These are phyloP conservation scores for Phytophthora palmivora DNA, from an alignment of 352 stramenopile genomes.

Conservation along the genomic window DNA sequence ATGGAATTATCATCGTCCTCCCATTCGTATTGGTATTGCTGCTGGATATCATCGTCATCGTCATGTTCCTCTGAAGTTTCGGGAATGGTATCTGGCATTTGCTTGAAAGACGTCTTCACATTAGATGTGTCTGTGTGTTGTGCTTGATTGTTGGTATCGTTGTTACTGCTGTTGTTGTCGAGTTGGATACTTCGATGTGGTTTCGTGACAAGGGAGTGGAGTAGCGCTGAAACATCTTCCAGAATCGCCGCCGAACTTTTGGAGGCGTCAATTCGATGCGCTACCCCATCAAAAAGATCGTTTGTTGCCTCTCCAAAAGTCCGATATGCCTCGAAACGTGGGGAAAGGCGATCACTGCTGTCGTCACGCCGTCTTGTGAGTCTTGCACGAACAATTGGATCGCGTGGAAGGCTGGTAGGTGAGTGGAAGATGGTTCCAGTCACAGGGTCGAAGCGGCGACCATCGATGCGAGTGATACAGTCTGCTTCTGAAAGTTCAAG, in stretches of 20 bases:
- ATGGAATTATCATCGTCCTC: slow-evolving; percentile 35
- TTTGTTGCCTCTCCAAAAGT: slow-evolving; percentile 68
- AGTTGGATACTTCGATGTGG: slow-evolving; percentile 1
- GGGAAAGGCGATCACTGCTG: slow-evolving; percentile 53
- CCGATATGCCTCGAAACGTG: slow-evolving; percentile 72
- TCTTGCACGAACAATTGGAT: slow-evolving; percentile 52
- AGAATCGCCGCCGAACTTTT: slow-evolving; percentile 43
- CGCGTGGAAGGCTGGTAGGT: slow-evolving; percentile 44
- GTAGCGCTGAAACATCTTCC: slow-evolving; percentile 46
- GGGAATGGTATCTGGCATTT: slow-evolving; percentile 51
- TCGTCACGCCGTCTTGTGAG: slow-evolving; percentile 71
- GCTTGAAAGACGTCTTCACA: slow-evolving; percentile 31
- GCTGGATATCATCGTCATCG: slow-evolving; percentile 36
- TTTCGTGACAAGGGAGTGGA: slow-evolving; percentile 43
- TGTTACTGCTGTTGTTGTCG: slow-evolving; percentile 18
- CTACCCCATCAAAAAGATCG: slow-evolving; percentile 42
- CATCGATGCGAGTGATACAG: slow-evolving; percentile 57
- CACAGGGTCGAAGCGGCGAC: slow-evolving; percentile 63
- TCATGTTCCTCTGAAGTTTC: slow-evolving; percentile 58
- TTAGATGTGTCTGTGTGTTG: slow-evolving; percentile 7
- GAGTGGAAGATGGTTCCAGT: slow-evolving; percentile 75
- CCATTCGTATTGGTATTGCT: slow-evolving; percentile 48
- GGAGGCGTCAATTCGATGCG: slow-evolving; percentile 55
- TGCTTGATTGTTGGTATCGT: slow-evolving; percentile 27
- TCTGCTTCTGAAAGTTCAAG: slow-evolving; percentile 60